A percentile compares a stretch with the other conserved stretches of the same genome.
These are phyloP conservation scores for Carallia brachiata DNA, from an alignment of 345 rosid species.

Conservation along the genomic window DNA sequence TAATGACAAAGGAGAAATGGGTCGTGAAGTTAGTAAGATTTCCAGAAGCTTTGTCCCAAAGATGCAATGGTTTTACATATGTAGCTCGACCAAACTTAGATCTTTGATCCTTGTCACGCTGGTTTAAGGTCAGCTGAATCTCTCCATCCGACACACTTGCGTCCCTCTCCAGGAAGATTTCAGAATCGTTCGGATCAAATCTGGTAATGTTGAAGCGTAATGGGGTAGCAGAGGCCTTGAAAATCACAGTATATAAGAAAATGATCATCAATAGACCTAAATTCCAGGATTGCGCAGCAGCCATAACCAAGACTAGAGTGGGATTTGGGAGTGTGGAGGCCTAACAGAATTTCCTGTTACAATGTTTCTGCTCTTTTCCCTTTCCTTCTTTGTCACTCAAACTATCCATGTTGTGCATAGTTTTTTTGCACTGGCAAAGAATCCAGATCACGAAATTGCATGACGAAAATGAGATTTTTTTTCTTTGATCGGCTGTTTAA, in stretches of 20 bases:
- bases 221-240: neutral
- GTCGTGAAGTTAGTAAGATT: slow-evolving; percentile 29
- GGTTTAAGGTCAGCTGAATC: slow-evolving; percentile 1
- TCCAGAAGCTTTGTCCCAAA: slow-evolving; percentile 17
- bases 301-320: neutral
- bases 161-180: slow-evolving; percentile 2
- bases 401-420: too few species aligned
- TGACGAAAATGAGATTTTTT: too few species aligned
- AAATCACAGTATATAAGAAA: neutral
- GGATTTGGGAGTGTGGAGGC: too few species aligned
- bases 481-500: too few species aligned
- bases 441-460: too few species aligned
- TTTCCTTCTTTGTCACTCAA: neutral
- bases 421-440: too few species aligned
- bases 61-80: slow-evolving; percentile 6
- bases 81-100: slow-evolving; percentile 13
- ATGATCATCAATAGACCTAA: neutral
- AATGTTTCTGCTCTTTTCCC: neutral
- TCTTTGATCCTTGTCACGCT: neutral
- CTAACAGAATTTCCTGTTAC: neutral
- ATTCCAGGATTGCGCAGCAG: neutral
- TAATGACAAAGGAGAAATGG: slow-evolving; percentile 21
- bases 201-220: slow-evolving; percentile 1
- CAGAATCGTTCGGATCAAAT: neutral
- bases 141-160: neutral